Conservation (phyloP, 2,329 filamentous ascomycete genomes). For the Chalara sp. region DNA sequence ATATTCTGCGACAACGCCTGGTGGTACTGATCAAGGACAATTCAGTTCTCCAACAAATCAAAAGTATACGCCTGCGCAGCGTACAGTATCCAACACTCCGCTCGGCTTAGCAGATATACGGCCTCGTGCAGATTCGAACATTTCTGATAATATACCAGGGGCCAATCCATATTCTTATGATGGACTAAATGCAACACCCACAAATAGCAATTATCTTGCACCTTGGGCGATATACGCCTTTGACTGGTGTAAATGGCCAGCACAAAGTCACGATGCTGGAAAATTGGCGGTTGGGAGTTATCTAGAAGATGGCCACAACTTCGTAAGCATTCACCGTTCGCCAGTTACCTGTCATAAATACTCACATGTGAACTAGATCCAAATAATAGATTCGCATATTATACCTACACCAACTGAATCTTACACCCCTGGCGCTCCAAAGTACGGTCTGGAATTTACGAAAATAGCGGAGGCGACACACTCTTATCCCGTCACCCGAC, state of each 20-base stretch:
- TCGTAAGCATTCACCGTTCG: conserved; percentile 51
- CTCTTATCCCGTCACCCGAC: conserved; percentile 91
- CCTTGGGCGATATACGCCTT: conserved; percentile 96
- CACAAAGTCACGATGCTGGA: conserved; percentile 71
- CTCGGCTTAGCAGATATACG: conserved; percentile 88
- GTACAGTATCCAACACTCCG: conserved; percentile 72
- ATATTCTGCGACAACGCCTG: conserved; percentile 58
- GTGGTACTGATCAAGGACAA: conserved; percentile 45
- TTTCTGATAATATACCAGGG: conserved; percentile 64
- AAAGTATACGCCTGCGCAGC: conserved; percentile 53
- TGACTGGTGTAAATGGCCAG: conserved; percentile 98
- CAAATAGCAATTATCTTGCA: conserved; percentile 88
- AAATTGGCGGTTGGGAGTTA: conserved; percentile 96
- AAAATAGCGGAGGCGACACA: conserved; percentile 95
- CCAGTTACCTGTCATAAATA: neutral
- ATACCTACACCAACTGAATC: conserved; percentile 62
- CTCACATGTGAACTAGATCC: conserved; percentile 56
- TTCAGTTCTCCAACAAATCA: conserved; percentile 51
- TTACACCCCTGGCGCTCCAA: conserved; percentile 62
- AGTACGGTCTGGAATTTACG: conserved; percentile 79
- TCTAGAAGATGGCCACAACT: conserved; percentile 96
- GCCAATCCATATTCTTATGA: conserved; percentile 55
- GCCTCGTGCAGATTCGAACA: conserved; percentile 73
- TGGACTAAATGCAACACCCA: conserved; percentile 53
- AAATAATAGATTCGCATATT: conserved; percentile 89